Evolutionary conservation across 1,284 basidiomycete genomes (phyloP).

Genomic region (Malassezia globosa): DNA sequence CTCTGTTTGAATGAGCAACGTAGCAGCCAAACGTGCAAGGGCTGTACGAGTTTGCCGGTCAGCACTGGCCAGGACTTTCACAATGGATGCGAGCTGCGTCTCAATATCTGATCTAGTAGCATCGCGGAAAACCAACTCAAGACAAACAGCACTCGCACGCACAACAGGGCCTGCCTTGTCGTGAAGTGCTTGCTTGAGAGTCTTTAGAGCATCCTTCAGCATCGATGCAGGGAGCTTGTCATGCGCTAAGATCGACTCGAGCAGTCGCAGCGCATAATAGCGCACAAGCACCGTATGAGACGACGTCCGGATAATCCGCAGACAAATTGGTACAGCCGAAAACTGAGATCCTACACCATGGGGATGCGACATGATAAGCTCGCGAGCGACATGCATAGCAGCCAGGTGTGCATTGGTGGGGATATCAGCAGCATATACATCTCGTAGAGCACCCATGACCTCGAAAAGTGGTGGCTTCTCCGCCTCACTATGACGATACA

Average conservation of each 20-base stretch:
- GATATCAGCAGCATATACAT: neutral
- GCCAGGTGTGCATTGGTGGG: conserved; percentile 53
- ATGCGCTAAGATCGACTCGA: conserved; percentile 70
- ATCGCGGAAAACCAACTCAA: conserved; percentile 3
- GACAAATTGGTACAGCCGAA: conserved; percentile 38
- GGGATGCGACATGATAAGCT: conserved; percentile 72
- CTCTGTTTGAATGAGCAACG: conserved; percentile 67
- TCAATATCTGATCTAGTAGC: conserved; percentile 61
- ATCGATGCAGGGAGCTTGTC: conserved; percentile 50
- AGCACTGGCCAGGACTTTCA: conserved; percentile 62
- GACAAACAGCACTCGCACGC: conserved; percentile 61
- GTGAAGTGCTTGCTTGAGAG: conserved; percentile 61
- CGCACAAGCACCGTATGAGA: conserved; percentile 54
- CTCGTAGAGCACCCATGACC: conserved; percentile 17
- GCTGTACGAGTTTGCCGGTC: conserved; percentile 74
- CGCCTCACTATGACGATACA: conserved; percentile 11
- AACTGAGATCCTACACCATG: conserved; percentile 64
- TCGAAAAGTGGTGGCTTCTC: conserved; percentile 23
- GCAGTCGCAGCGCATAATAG: conserved; percentile 65
- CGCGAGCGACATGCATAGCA: conserved; percentile 67
- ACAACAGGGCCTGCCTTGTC: conserved; percentile 81
- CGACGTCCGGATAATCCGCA: conserved; percentile 22
- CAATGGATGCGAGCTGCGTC: conserved; percentile 57
- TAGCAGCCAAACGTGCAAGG: conserved; percentile 67
- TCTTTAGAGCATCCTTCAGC: conserved; percentile 72